phyloP scores from a whole-genome alignment of 2,329 filamentous ascomycete genomes.

The Apiospora arundinis region DNA sequence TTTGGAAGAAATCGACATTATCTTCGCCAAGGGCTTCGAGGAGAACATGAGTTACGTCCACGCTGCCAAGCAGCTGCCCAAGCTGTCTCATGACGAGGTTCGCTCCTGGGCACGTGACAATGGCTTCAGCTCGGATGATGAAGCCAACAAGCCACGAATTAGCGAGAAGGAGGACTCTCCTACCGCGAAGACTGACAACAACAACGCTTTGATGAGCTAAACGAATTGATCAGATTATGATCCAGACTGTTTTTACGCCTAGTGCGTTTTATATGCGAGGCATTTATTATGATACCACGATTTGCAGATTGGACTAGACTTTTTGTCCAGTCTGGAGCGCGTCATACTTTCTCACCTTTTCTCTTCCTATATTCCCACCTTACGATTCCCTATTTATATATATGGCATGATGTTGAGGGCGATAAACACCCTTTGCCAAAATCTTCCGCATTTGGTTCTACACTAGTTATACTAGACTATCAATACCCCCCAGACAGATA shows the following conservation, averaged over 20 bases:
- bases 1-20: slow-evolving; percentile 63
- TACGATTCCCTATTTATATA: slow-evolving; percentile 14
- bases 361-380: background rate
- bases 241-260: background rate
- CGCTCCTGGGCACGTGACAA: slow-evolving; percentile 53
- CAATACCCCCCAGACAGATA: background rate
- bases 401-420: slow-evolving; percentile 1
- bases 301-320: slow-evolving; percentile 9
- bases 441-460: background rate
- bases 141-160: slow-evolving; percentile 12
- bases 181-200: background rate
- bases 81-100: slow-evolving; percentile 57
- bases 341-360: background rate
- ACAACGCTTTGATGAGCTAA: slow-evolving; percentile 21
- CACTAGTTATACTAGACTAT: background rate
- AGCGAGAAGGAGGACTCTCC: slow-evolving; percentile 7
- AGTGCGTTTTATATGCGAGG: background rate
- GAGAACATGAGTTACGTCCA: slow-evolving; percentile 67
- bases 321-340: background rate
- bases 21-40: slow-evolving; percentile 64
- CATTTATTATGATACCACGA: background rate
- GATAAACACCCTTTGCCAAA: background rate
- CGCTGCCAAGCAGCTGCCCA: slow-evolving; percentile 62
- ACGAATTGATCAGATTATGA: background rate
- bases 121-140: slow-evolving; percentile 31